A percentile compares a stretch with the other conserved stretches of the same genome.
Conservation (phyloP, 495 filamentous ascomycete species). For the Arthonia radiata region DNA sequence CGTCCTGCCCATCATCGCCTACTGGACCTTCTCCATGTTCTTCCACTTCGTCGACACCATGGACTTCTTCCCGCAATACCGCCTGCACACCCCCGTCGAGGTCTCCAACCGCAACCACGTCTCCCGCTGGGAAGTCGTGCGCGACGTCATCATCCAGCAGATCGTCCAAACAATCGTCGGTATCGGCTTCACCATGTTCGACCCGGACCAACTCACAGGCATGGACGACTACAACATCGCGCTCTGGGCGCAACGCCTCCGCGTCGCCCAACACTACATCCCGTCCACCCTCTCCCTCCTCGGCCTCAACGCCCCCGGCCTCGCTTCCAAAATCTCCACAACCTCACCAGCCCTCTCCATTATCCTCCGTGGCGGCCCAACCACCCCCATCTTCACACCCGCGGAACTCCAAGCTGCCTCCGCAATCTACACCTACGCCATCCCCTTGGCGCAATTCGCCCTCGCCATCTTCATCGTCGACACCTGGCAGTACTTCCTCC, state of each 20-base stretch:
- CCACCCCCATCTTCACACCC: conserved; percentile 21
- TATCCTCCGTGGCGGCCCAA: conserved; percentile 4
- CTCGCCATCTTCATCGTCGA: conserved; percentile 53
- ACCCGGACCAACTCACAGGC: conserved; percentile 38
- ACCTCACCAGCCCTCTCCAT: no score
- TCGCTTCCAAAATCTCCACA: conserved; percentile 7
- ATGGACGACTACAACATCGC: conserved; percentile 63
- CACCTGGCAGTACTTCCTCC: conserved; percentile 93
- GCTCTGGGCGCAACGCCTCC: conserved; percentile 52
- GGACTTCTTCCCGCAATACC: conserved; percentile 65
- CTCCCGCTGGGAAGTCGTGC: conserved; percentile 52
- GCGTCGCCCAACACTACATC: conserved; percentile 40
- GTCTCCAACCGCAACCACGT: conserved; percentile 69
- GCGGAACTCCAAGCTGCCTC: conserved; percentile 61
- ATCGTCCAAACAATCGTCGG: conserved; percentile 55
- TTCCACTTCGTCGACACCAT: conserved; percentile 68
- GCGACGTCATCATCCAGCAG: conserved; percentile 75
- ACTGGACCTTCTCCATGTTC: conserved; percentile 68
- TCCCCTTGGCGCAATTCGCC: conserved; percentile 52
- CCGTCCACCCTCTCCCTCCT: conserved; percentile 16
- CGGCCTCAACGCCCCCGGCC: conserved; percentile 1
- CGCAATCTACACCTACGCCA: conserved; percentile 49
- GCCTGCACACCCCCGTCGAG: conserved; percentile 79
- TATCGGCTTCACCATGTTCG: conserved; percentile 32
- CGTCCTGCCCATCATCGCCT: conserved; percentile 53